Evolutionary conservation across 1,284 basidiomycete species (phyloP), one percentile per base, ranked within the genome.

Genomic region (Phellopilus nigrolimitatus): DNA sequence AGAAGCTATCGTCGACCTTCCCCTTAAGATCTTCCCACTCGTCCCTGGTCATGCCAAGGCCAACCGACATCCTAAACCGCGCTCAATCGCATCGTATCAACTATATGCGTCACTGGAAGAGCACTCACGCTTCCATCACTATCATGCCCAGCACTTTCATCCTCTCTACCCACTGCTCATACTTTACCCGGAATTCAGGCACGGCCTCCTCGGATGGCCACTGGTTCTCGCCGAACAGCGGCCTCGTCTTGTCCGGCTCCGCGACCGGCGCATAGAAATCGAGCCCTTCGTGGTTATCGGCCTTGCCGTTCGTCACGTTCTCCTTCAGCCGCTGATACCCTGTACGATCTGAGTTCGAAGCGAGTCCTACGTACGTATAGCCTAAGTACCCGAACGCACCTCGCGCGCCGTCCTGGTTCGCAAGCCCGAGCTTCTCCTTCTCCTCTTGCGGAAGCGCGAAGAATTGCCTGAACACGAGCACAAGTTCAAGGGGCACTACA

Each of bases 281-380:
- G 28, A 93, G 67, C 1, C 79, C 89, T 69, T 94, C 91, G 57
- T 94, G 91, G 55, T 84, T 87, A 63, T 93, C 91, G 6, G 84
- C 80, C 64, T 84, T 87, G 9, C 89, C 88, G 56, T 82, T 81
- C 0, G 92, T 95, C 3, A 93, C 76, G 59, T 94, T 93, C 70
- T 93, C 84, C 54, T 81, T 80, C 33, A 92, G 61, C 45, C 78
- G 69, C 42, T 77, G 76, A 62, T 90, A 88, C 13, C 87, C 87
- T 89, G 48, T 5, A 15, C 25, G n/a, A 2, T 40, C 7, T 19
- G 27, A 21, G 38, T 28, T n/a, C 19, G 13, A 44, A 22, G 25
- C 13, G 5, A 24, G 4, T 39, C n/a, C 19, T 22, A 15, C 40
- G 49, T 53, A 31, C 19, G 25, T 17, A 12, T 15, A 28, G 37